Evolutionary conservation across 306 rosid species (phyloP).

Genomic region (Casuarina cunninghamiana): DNA sequence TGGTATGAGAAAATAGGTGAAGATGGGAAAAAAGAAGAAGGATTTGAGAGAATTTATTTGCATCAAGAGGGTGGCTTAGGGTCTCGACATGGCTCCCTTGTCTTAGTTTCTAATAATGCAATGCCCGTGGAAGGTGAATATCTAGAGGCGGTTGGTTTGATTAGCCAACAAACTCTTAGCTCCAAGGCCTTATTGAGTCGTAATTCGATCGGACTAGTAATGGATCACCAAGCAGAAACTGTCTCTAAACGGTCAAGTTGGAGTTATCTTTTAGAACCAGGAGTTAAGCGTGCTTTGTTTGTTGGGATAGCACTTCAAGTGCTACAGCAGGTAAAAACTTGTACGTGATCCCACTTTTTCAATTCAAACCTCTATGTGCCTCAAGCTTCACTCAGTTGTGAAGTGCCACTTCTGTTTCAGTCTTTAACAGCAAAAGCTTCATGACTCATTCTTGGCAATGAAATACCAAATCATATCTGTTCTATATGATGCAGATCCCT

Average conservation of each 20-base stretch:
- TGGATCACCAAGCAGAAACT: conserved; percentile 38
- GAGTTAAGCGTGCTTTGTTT: conserved; percentile 76
- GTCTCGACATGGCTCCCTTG: conserved; percentile 69
- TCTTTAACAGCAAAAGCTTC: too few species aligned
- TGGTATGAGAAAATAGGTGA: conserved; percentile 79
- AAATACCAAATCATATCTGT: not conserved
- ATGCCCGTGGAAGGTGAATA: conserved; percentile 51
- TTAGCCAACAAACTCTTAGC: conserved; percentile 60
- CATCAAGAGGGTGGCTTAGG: conserved; percentile 78
- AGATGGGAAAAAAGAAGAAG: conserved; percentile 81
- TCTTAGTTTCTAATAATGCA: conserved; percentile 70
- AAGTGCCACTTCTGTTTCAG: too few species aligned
- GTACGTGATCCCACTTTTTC: not conserved
- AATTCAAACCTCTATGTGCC: not conserved
- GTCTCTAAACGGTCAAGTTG: conserved; percentile 45
- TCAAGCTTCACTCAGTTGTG: not conserved
- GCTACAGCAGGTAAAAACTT: conserved; percentile 79
- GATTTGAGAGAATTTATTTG: conserved; percentile 82
- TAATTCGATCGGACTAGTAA: conserved; percentile 75
- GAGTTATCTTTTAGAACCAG: conserved; percentile 71
- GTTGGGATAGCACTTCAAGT: conserved; percentile 90
- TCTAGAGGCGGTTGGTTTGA: conserved; percentile 73
- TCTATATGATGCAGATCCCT: not conserved
- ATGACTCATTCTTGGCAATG: too few species aligned
- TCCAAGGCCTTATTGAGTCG: conserved; percentile 54